These are phyloP conservation scores for Hysterium pulicare DNA, from an alignment of 2,329 filamentous ascomycete species.

Conservation along the genomic window DNA sequence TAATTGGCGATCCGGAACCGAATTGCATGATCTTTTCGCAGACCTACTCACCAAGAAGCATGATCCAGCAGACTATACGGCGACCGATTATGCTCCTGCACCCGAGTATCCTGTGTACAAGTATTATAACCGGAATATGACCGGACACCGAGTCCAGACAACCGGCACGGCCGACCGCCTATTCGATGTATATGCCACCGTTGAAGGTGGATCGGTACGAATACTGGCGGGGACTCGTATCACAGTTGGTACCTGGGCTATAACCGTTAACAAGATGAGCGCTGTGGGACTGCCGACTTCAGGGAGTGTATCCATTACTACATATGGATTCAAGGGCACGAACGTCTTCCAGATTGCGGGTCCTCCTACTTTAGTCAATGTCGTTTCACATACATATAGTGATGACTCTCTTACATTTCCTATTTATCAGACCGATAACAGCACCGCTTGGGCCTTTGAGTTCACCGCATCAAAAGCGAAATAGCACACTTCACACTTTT, in stretches of 20 bases:
- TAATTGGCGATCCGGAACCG: conserved; percentile 44
- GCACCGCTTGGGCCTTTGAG: not conserved
- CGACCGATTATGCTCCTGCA: conserved; percentile 38
- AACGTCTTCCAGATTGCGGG: not conserved
- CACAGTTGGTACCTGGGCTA: not conserved
- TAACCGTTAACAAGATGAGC: not conserved
- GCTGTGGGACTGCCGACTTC: not conserved
- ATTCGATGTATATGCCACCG: conserved; percentile 40
- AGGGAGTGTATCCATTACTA: not conserved
- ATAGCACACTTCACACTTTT: too few relatives aligned
- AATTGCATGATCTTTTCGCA: conserved; percentile 46
- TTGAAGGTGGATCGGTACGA: not conserved
- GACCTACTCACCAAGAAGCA: conserved; percentile 37
- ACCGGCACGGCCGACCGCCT: conserved; percentile 31
- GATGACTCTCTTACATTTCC: not conserved
- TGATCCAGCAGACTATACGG: conserved; percentile 14
- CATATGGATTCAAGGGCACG: not conserved
- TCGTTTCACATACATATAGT: not conserved
- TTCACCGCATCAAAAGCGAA: too few relatives aligned
- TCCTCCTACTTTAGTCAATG: not conserved
- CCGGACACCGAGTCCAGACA: conserved; percentile 39
- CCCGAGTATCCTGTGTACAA: conserved; percentile 49
- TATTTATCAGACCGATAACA: not conserved
- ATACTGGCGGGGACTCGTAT: not conserved
- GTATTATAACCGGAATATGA: conserved; percentile 47